A percentile compares a stretch with the other conserved stretches of the same genome.
Evolutionary conservation across 2,329 filamentous ascomycete species (phyloP).

Genomic region (Fusarium hainanense): DNA sequence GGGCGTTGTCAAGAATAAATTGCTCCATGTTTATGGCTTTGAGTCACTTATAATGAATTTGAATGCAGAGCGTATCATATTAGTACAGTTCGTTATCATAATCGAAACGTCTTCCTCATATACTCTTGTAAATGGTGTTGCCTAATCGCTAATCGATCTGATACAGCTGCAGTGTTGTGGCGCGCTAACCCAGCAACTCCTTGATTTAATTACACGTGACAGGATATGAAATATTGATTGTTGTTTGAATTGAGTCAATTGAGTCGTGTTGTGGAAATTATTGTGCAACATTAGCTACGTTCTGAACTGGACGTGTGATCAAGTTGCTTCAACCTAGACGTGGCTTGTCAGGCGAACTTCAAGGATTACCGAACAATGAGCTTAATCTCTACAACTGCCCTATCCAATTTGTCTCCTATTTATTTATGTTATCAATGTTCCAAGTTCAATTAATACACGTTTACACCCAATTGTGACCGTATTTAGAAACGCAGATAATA

Average conservation of each 20-base stretch:
- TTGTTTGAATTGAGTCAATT: too few species aligned
- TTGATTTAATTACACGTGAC: background rate
- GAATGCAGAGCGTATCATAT: fast-evolving
- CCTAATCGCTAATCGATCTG: conserved; percentile 36
- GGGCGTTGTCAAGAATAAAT: conserved; percentile 48
- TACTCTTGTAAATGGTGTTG: conserved; percentile 24
- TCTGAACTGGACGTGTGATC: too few species aligned
- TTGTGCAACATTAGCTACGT: background rate
- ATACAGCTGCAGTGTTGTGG: conserved; percentile 5
- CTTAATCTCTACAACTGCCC: too few species aligned
- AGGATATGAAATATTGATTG: background rate
- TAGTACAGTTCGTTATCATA: background rate
- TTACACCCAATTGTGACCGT: background rate
- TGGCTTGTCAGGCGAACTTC: too few species aligned
- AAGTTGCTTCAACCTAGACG: too few species aligned
- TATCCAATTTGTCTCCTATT: too few species aligned
- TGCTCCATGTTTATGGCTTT: conserved; percentile 46
- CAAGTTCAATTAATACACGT: too few species aligned
- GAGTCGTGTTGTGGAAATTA: background rate
- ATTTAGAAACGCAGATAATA: background rate
- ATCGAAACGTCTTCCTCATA: conserved; percentile 2
- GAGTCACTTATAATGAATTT: background rate
- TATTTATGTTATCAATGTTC: too few species aligned
- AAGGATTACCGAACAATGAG: too few species aligned
- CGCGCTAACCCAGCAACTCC: conserved; percentile 34